These are phyloP conservation scores for Pneumocystis oryctolagi DNA, from an alignment of 1,139 yeast species.

Conservation along the genomic window DNA sequence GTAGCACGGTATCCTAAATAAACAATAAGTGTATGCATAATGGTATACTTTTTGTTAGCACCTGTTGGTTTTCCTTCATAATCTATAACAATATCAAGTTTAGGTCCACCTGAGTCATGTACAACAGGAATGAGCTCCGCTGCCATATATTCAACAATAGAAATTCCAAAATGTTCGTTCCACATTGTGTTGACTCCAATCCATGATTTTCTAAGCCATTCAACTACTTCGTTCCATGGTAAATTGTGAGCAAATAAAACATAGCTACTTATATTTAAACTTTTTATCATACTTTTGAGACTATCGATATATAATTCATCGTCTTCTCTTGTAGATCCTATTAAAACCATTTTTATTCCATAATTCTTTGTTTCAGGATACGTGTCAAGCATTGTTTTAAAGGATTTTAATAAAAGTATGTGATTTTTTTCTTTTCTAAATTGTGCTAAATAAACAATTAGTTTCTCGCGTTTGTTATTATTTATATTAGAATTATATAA, in stretches of 20 bases:
- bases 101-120: slow-evolving; percentile 93
- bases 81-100: slow-evolving; percentile 63
- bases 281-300: slow-evolving; percentile 34
- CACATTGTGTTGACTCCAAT: slow-evolving; percentile 95
- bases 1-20: slow-evolving; percentile 23
- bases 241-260: slow-evolving; percentile 66
- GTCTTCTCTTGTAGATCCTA: slow-evolving; percentile 71
- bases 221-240: slow-evolving; percentile 47
- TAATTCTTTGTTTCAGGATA: slow-evolving; percentile 7
- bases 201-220: slow-evolving; percentile 42
- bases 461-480: slow-evolving; percentile 32
- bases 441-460: slow-evolving; percentile 71
- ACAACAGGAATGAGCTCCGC: slow-evolving; percentile 77
- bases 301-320: slow-evolving; percentile 48
- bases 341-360: slow-evolving; percentile 41
- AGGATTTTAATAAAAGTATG: slow-evolving; percentile 48
- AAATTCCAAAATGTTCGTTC: slow-evolving; percentile 98
- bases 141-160: slow-evolving; percentile 85
- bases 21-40: slow-evolving; percentile 1
- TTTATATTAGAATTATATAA: slow-evolving; percentile 21
- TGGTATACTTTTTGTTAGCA: slow-evolving; percentile 11
- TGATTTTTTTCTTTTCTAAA: slow-evolving; percentile 95
- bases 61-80: slow-evolving; percentile 28
- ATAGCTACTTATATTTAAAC: slow-evolving; percentile 35
- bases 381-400: slow-evolving; percentile 32